Percentiles rank a stretch among this genome's conserved stretches.
Conservation (phyloP, 176 grass and related monocot species). For the Miscanthus lutarioriparius region DNA sequence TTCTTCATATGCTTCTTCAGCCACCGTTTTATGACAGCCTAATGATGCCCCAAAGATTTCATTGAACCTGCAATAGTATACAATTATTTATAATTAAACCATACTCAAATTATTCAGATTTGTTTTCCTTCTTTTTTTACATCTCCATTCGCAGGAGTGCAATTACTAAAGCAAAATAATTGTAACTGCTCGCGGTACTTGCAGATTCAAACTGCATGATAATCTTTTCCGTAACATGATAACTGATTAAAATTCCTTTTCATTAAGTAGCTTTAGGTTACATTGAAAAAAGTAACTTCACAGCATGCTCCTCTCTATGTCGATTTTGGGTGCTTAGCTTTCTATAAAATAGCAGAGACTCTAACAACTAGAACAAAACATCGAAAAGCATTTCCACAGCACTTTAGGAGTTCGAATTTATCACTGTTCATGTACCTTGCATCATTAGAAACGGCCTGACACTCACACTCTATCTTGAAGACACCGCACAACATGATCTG, state of each 20-base stretch:
- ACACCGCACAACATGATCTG: too few species aligned
- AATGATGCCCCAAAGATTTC: too few species aligned
- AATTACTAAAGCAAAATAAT: not conserved
- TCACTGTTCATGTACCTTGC: not conserved
- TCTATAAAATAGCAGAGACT: not conserved
- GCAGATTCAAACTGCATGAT: not conserved
- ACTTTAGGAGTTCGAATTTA: not conserved
- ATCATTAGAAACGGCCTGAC: not conserved
- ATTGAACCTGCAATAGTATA: too few species aligned
- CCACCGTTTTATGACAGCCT: too few species aligned
- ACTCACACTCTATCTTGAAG: too few species aligned
- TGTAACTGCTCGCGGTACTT: not conserved
- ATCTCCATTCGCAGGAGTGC: not conserved
- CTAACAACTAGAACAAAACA: not conserved
- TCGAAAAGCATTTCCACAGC: not conserved
- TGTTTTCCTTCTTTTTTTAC: slow-evolving; percentile 9
- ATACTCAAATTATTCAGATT: not conserved
- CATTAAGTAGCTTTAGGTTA: not conserved
- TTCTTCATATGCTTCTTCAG: too few species aligned
- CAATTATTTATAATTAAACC: not conserved
- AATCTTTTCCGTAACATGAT: not conserved
- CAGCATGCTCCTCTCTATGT: not conserved
- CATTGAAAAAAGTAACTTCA: not conserved
- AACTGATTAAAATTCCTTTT: not conserved
- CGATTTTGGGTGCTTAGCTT: not conserved